Evolutionary conservation across 169 alveolate genomes (phyloP).

Genomic region (Cryptosporidium parvum): DNA sequence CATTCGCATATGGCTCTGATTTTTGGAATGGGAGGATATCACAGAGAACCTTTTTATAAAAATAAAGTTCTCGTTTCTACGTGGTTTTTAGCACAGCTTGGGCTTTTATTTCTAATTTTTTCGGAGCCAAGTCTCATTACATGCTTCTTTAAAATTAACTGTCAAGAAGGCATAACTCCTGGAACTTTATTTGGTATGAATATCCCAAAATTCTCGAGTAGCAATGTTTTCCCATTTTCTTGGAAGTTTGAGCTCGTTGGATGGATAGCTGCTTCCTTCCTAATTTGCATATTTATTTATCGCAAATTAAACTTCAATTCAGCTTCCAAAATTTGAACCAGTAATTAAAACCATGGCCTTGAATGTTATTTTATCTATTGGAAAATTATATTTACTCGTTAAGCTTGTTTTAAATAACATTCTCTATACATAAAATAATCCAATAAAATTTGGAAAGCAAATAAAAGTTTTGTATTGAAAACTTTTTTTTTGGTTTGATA

Average conservation of each 20-base stretch:
- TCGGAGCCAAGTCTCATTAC: conserved; percentile 16
- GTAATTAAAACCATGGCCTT: background rate
- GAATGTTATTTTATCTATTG: background rate
- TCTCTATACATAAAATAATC: too few relatives aligned
- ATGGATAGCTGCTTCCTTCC: conserved; percentile 39
- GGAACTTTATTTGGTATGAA: background rate
- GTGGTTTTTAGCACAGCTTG: conserved; percentile 52
- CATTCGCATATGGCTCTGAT: conserved; percentile 72
- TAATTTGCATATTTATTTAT: background rate
- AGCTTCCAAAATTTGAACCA: background rate
- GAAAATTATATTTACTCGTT: background rate
- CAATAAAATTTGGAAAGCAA: background rate
- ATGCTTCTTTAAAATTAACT: conserved; percentile 54
- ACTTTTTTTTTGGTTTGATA: background rate
- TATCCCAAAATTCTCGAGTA: conserved; percentile 24
- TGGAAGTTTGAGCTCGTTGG: conserved; percentile 60
- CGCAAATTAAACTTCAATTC: background rate
- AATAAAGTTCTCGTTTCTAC: conserved; percentile 21
- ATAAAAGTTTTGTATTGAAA: background rate
- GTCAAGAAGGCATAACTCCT: conserved; percentile 31
- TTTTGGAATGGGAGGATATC: conserved; percentile 58
- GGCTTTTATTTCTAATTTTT: conserved; percentile 24
- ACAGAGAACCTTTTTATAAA: conserved; percentile 66
- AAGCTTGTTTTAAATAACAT: too few relatives aligned
- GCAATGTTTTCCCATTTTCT: conserved; percentile 59